Conservation (phyloP, 2,329 filamentous ascomycete species). For the Endoconidiophora laricicola region DNA sequence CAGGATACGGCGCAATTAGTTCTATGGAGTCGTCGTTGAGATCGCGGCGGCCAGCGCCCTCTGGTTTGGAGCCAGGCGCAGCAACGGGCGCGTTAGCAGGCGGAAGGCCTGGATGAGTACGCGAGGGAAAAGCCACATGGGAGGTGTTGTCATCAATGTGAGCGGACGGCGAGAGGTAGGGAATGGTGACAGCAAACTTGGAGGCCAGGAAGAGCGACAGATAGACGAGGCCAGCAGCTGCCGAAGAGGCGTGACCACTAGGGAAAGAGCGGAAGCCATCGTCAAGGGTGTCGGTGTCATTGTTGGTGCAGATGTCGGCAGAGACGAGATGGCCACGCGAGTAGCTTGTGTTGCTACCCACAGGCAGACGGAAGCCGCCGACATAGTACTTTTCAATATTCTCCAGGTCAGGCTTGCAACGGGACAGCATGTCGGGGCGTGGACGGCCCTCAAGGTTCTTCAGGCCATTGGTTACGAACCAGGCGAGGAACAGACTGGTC, state of each 20-base stretch:
- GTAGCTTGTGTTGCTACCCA: constrained; percentile 29
- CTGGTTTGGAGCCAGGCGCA: constrained; percentile 21
- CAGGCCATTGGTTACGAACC: constrained; percentile 70
- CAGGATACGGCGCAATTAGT: constrained; percentile 38
- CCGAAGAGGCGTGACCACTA: constrained; percentile 41
- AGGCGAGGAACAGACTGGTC: constrained; percentile 53
- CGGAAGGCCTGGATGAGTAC: constrained; percentile 24
- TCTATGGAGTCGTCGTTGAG: constrained; percentile 42
- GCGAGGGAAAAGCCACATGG: constrained; percentile 60
- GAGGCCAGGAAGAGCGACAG: constrained; percentile 73
- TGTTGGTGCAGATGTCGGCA: constrained; percentile 58
- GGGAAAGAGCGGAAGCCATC: constrained; percentile 73
- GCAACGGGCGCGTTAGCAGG: constrained; percentile 17
- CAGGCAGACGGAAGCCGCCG: constrained; percentile 40
- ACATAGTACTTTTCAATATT: constrained; percentile 45
- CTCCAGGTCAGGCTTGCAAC: constrained; percentile 59
- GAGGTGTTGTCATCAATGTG: constrained; percentile 22
- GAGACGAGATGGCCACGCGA: constrained; percentile 39
- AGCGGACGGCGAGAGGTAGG: constrained; percentile 41
- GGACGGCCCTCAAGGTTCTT: constrained; percentile 59
- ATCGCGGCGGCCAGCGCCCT: constrained; percentile 4
- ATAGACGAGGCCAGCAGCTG: constrained; percentile 69
- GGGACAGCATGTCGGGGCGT: constrained; percentile 65
- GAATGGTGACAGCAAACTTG: constrained; percentile 61
- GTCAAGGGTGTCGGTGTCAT: constrained; percentile 41